phyloP scores from a whole-genome alignment of 176 grass and related monocot species.

The Panicum miliaceum region DNA sequence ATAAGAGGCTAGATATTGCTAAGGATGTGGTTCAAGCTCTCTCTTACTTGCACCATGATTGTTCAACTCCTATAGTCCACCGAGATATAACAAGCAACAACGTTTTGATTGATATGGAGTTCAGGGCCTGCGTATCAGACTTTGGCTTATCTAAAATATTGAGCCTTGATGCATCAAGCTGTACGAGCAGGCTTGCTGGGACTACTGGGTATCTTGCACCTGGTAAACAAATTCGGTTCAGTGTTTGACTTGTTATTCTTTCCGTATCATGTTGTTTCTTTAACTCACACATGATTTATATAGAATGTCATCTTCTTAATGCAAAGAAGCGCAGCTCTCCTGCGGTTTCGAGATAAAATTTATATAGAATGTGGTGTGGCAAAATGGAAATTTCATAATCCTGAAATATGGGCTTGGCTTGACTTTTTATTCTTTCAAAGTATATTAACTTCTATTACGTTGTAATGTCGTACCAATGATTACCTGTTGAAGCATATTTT shows the following conservation, averaged over 20 bases:
- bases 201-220: constrained; percentile 27
- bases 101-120: constrained; percentile 13
- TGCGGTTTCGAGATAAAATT: not conserved
- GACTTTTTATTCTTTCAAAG: not conserved
- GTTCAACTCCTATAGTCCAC: constrained; percentile 29
- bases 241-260: not conserved
- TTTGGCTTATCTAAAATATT: constrained; percentile 39
- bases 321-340: too few species aligned
- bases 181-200: constrained; percentile 1
- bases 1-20: not conserved
- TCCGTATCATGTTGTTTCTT: not conserved
- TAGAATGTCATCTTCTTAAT: not conserved
- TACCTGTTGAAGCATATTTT: not conserved
- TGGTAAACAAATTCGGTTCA: not conserved
- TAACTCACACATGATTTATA: not conserved
- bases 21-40: constrained; percentile 10
- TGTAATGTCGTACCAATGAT: not conserved
- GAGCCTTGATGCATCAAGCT: not conserved
- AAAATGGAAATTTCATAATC: not conserved
- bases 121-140: constrained; percentile 23
- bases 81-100: constrained; percentile 22
- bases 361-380: not conserved
- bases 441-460: not conserved
- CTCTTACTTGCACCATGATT: constrained; percentile 26
- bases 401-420: not conserved